Conservation (phyloP, 2,329 filamentous ascomycete species). For the Chaetomium strumarium region DNA sequence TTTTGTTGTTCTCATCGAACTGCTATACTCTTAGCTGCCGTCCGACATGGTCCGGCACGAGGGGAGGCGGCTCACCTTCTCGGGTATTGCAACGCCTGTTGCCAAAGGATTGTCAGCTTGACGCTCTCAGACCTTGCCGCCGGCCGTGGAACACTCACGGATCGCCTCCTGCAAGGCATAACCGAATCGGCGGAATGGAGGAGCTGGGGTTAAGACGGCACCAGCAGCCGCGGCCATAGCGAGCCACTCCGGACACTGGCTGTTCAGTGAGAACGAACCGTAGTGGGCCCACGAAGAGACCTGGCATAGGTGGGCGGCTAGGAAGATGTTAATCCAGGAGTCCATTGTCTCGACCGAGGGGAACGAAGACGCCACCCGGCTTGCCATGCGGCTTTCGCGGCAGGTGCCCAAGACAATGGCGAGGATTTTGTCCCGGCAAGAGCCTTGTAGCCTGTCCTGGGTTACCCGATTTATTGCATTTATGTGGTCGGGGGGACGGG, state of each 20-base stretch:
- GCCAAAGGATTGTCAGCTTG: neutral
- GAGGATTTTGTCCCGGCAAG: constrained; percentile 56
- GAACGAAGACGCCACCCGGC: constrained; percentile 53
- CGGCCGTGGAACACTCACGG: constrained; percentile 29
- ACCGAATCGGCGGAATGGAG: constrained; percentile 55
- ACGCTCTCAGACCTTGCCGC: neutral
- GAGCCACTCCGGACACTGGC: constrained; percentile 53
- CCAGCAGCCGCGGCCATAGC: constrained; percentile 56
- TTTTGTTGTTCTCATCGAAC: constrained; percentile 46
- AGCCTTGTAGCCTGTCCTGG: constrained; percentile 39
- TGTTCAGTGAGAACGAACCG: constrained; percentile 51
- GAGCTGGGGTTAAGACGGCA: constrained; percentile 51
- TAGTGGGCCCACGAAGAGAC: constrained; percentile 58
- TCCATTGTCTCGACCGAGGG: constrained; percentile 56
- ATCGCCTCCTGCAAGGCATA: constrained; percentile 49
- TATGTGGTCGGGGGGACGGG: constrained; percentile 35
- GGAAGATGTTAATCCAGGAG: constrained; percentile 54
- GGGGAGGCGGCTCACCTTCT: constrained; percentile 24
- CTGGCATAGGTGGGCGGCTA: constrained; percentile 50
- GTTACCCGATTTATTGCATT: constrained; percentile 36
- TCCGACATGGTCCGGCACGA: neutral
- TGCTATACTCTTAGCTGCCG: constrained; percentile 17
- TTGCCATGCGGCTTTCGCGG: constrained; percentile 43
- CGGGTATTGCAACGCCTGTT: constrained; percentile 30
- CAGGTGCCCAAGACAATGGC: constrained; percentile 58